Base-by-base conservation (phyloP, 2,329 filamentous ascomycete species). In the Ophiostoma angusticollis region DNA sequence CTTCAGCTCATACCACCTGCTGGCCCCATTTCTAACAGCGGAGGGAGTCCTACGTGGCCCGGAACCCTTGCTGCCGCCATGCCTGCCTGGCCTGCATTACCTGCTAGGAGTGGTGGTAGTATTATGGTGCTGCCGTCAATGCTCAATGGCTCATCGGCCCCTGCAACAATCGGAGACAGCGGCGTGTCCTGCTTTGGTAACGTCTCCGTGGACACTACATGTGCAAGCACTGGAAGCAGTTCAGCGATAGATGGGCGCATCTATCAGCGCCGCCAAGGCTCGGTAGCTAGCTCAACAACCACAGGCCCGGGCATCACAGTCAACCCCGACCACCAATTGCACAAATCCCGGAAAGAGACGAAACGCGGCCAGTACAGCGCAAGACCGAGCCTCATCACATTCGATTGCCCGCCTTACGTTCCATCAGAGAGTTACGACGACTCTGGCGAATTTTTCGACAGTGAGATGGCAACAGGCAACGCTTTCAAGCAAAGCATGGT, bases 401-500 rank as follows among this genome's bases (percentile, higher is more conserved):
- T 45, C 23, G 35, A 39, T 19, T 35, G 40, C 13, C 43, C 43
- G 11, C 13, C 40, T 2, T 45, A 42, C 16, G 36, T 45, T 8
- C 31, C 32, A 8, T 39, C 40, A 4, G 41, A 38, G 23, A 44
- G 44, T 42, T 46, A 40, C 25, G 42, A 46, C 34, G 44, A 46
- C 31, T 37, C 35, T 14, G 33, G 34, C 32, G 44, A 37, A 14
- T 44, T 46, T 24, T 44, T 44, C 28, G 39, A 38, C n/a, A n/a
- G 27, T 21, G 44, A 44, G 34, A 42, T 46, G 31, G 41, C 30
- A 9, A 29, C 44, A 13, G 42, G 44, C 19, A 31, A 40, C 16
- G 29, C 37, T 9, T 42, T 46, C 23, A 39, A 44, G 19, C 37
- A 21, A 11, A 38, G 42, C 12, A 39, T 41, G 25, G 13, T 13